These are phyloP conservation scores for Colletotrichum viniferum DNA, from an alignment of 2,329 filamentous ascomycete species.

Conservation along the genomic window DNA sequence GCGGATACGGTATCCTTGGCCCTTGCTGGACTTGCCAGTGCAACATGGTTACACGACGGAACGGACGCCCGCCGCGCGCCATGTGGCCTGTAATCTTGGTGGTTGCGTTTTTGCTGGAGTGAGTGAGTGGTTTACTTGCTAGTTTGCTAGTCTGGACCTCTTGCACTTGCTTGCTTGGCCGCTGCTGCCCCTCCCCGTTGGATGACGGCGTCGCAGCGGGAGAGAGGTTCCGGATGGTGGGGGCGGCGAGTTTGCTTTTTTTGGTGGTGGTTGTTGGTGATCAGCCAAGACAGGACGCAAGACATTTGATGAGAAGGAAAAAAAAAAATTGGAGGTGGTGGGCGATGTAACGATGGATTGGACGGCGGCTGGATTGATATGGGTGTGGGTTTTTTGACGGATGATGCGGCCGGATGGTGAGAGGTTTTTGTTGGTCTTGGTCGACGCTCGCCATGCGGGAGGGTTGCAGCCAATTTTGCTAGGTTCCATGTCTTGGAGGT, in stretches of 20 bases:
- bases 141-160: background rate
- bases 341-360: background rate
- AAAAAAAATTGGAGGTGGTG: background rate
- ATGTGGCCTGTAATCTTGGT: background rate
- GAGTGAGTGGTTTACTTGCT: background rate
- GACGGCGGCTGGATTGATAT: background rate
- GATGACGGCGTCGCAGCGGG: background rate
- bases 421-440: background rate
- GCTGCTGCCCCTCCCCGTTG: background rate
- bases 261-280: background rate
- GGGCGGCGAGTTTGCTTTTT: background rate
- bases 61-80: background rate
- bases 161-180: background rate
- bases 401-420: background rate
- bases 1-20: background rate
- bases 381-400: background rate
- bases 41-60: background rate
- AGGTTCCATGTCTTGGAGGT: background rate
- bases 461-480: background rate
- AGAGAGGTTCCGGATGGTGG: background rate
- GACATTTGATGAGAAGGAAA: background rate
- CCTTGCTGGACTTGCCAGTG: background rate
- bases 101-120: background rate
- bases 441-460: background rate
- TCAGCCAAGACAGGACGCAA: background rate